Evolutionary conservation across 2,329 filamentous ascomycete genomes (phyloP).

Genomic region (Gliomastix tumulicola): DNA sequence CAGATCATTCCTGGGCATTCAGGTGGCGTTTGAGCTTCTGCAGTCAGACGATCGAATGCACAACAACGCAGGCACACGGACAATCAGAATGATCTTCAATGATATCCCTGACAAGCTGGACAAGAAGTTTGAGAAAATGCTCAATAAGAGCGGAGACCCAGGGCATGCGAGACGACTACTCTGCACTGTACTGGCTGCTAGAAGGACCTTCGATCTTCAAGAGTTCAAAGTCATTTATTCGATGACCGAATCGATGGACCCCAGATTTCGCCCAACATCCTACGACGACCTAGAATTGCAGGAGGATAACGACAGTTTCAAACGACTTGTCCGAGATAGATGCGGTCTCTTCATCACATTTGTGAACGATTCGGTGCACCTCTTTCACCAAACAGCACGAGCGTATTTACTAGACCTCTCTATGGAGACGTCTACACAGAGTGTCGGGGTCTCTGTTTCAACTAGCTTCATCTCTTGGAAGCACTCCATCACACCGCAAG

Average conservation of each 20-base stretch:
- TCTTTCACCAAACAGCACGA: constrained; percentile 1
- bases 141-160: background rate
- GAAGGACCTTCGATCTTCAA: background rate
- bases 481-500: background rate
- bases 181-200: background rate
- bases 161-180: background rate
- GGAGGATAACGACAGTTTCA: background rate
- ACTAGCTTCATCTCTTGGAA: background rate
- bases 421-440: background rate
- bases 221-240: constrained; percentile 1
- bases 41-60: background rate
- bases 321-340: background rate
- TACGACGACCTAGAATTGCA: background rate
- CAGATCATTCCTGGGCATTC: background rate
- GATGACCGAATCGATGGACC: background rate
- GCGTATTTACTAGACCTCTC: background rate
- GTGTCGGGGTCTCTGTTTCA: background rate
- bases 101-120: background rate
- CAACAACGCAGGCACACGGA: background rate
- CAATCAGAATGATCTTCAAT: background rate
- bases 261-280: background rate
- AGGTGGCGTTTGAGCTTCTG: constrained; percentile 1
- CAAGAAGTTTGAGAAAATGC: background rate
- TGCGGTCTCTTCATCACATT: constrained; percentile 1
- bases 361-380: background rate